Conservation (phyloP, 2,329 filamentous ascomycete species). For the Xylariaceae sp. region DNA sequence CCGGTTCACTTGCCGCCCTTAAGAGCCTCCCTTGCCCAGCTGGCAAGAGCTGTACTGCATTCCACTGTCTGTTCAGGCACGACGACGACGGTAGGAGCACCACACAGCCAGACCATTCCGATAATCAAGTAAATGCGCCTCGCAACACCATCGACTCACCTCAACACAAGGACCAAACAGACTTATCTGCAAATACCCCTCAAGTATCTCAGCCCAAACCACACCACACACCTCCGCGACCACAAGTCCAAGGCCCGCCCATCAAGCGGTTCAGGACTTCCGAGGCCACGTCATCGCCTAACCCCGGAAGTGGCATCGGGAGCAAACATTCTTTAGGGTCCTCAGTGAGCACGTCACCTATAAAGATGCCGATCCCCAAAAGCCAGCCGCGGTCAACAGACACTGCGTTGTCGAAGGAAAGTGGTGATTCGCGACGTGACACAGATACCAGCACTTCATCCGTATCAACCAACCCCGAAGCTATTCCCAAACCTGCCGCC, state of each 20-base stretch:
- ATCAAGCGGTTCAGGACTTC: slow-evolving; percentile 24
- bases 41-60: slow-evolving; percentile 43
- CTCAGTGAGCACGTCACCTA: too few species aligned
- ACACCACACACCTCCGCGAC: not conserved
- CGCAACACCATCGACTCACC: not conserved
- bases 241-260: slow-evolving; percentile 13
- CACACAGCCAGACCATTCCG: too few species aligned
- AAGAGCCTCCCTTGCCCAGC: slow-evolving; percentile 49
- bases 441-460: not conserved
- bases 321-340: too few species aligned
- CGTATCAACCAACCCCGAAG: not conserved
- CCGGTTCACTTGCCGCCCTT: slow-evolving; percentile 29
- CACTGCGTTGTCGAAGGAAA: too few species aligned
- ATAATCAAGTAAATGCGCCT: not conserved
- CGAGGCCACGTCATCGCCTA: too few species aligned
- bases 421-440: too few species aligned
- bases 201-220: too few species aligned
- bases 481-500: slow-evolving; percentile 2
- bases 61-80: slow-evolving; percentile 48
- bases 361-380: too few species aligned
- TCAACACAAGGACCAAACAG: too few species aligned
- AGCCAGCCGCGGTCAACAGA: too few species aligned
- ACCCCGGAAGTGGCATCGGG: too few species aligned
- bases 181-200: too few species aligned
- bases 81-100: slow-evolving; percentile 12